Evolutionary conservation across 2,329 filamentous ascomycete genomes (phyloP).

Genomic region (Xylariaceae sp.): DNA sequence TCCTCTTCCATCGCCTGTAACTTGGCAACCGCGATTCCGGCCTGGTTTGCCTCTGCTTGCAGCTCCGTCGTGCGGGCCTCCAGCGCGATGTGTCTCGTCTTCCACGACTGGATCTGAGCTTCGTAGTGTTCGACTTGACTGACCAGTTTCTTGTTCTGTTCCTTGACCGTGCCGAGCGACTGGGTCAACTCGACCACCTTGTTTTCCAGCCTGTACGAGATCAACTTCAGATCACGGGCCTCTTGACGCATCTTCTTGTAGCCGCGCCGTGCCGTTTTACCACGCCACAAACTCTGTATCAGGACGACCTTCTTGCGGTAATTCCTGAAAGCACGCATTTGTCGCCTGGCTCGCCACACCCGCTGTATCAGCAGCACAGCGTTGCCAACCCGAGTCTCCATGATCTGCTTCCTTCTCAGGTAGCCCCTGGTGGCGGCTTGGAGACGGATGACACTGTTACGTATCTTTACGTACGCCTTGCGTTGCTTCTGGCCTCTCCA

Average conservation of each 20-base stretch:
- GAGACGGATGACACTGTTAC: conserved; percentile 79
- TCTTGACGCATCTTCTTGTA: conserved; percentile 94
- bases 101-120: conserved; percentile 91
- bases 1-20: conserved; percentile 90
- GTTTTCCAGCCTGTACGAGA: conserved; percentile 98
- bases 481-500: conserved; percentile 92
- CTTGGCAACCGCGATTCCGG: conserved; percentile 87
- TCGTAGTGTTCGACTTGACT: conserved; percentile 94
- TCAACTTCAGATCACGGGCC: conserved; percentile 96
- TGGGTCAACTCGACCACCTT: conserved; percentile 99
- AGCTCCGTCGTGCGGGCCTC: conserved; percentile 89
- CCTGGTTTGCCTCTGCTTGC: conserved; percentile 94
- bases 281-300: conserved; percentile 90
- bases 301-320: conserved; percentile 86
- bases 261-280: conserved; percentile 68
- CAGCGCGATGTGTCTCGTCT: conserved; percentile 82
- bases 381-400: conserved; percentile 90
- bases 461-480: conserved; percentile 70
- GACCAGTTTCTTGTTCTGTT: conserved; percentile 84
- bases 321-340: conserved; percentile 75
- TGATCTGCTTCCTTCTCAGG: conserved; percentile 81
- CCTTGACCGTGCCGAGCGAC: conserved; percentile 83
- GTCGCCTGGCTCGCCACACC: conserved; percentile 75
- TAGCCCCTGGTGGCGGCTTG: conserved; percentile 90
- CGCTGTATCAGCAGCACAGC: conserved; percentile 87